Evolutionary conservation across 306 rosid genomes (phyloP), one percentile per base, ranked within the genome.

Genomic region (Geum urbanum): DNA sequence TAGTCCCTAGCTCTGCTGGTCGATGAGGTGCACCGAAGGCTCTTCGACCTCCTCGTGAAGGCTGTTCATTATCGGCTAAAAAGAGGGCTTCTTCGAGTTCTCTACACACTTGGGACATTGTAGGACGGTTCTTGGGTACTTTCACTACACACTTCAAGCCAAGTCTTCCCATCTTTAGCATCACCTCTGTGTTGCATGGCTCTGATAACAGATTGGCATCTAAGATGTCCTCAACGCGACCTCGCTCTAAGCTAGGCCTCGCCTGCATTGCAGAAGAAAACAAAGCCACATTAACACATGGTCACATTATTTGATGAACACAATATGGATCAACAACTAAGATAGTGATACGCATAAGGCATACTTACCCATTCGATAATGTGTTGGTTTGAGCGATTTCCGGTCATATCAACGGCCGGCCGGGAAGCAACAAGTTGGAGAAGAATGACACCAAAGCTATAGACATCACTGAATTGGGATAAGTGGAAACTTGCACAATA

Each of bases 401-500:
- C 32, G 32, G 32, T 27, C 32, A 27, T 27, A 27, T 27, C 32
- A 27, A 27, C 2, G 32, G 32, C 32, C 2, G 2, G 32, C 32
- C 32, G 32, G 32, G 32, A 27, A 27, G 2, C 32, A 27, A 27
- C 32, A 27, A 27, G 32, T 27, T 27, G 32, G 32, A 27, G 32
- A 27, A 27, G 32, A 27, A 19, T 27, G 70, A 18, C 73, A 48
- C 96, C 98, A 48, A 92, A 90, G 84, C 96, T 88, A 50, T 80
- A 92, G 24, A 92, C 96, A 39, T 92, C 98, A 47, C 86, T 86
- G 69, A 79, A 92, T 37, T 88, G 82, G 56, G 88, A 86, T 81
- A 92, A 78, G 70, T 92, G 96, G 45, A 84, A 83, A 79, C 87
- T 92, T 13, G 91, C 85, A 74, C 96, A 89, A 46, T 89, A 92